A percentile compares a stretch with the other conserved stretches of the same genome.
Evolutionary conservation across 2,329 filamentous ascomycete genomes (phyloP).

Genomic region (Cercospora nicotianae): DNA sequence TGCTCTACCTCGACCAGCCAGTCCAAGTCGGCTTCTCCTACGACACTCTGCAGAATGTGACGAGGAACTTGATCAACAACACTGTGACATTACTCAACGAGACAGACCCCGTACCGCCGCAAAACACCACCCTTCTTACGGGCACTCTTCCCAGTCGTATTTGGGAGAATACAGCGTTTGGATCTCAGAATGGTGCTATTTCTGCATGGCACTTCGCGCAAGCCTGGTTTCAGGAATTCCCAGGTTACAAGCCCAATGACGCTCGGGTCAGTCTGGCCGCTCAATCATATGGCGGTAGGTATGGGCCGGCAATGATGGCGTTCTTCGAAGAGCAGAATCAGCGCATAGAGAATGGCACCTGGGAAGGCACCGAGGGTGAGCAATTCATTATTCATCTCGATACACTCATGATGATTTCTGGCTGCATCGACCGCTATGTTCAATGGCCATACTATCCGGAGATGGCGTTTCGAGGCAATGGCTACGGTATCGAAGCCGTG

Average conservation of each 20-base stretch:
- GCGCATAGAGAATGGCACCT: constrained; percentile 48
- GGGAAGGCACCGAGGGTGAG: constrained; percentile 36
- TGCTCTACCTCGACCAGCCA: constrained; percentile 66
- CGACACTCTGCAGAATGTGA: constrained; percentile 42
- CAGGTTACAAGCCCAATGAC: constrained; percentile 60
- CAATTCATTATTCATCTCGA: constrained; percentile 49
- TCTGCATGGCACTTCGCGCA: constrained; percentile 62
- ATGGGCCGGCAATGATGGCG: constrained; percentile 59
- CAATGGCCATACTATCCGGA: constrained; percentile 51
- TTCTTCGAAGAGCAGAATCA: constrained; percentile 61
- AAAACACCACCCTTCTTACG: constrained; percentile 55
- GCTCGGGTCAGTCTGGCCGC: constrained; percentile 57
- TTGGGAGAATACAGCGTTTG: constrained; percentile 48
- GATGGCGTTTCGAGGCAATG: constrained; percentile 57
- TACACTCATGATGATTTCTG: constrained; percentile 54
- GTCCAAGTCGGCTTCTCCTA: constrained; percentile 59
- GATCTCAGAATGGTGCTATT: constrained; percentile 55
- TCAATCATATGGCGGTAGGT: constrained; percentile 54
- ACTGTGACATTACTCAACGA: constrained; percentile 21
- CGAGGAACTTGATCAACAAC: constrained; percentile 34
- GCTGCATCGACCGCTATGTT: constrained; percentile 54
- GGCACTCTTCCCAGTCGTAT: constrained; percentile 55
- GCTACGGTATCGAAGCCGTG: constrained; percentile 55
- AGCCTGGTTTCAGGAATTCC: constrained; percentile 64
- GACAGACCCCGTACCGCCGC: constrained; percentile 39